These are phyloP conservation scores for Nymphaea thermarum DNA, from an alignment of 164 flowering plant species.

Conservation along the genomic window DNA sequence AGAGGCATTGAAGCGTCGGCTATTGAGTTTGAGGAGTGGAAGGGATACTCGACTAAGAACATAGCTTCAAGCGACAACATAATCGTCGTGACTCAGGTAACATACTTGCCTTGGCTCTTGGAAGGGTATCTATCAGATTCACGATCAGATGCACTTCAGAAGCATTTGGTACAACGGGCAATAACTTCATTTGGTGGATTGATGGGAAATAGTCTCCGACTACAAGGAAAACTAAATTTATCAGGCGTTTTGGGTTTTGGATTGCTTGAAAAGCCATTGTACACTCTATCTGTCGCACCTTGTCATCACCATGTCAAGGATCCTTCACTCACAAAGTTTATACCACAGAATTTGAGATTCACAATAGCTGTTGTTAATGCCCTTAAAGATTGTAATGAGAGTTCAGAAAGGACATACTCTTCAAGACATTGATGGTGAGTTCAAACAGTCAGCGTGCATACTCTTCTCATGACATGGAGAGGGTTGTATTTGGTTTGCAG, in stretches of 20 bases:
- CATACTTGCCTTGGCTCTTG: slow-evolving; percentile 45
- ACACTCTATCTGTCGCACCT: slow-evolving; percentile 47
- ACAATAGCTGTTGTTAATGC: slow-evolving; percentile 26
- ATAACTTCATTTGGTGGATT: slow-evolving; percentile 35
- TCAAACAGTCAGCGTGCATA: slow-evolving; percentile 48
- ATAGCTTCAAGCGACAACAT: no score
- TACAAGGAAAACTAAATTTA: slow-evolving; percentile 7
- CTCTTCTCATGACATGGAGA: slow-evolving; percentile 45
- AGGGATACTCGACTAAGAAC: no score
- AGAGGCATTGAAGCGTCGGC: no score
- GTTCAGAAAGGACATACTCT: slow-evolving; percentile 33
- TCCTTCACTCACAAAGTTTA: slow-evolving; percentile 36
- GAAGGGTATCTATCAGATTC: slow-evolving; percentile 72
- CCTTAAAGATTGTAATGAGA: slow-evolving; percentile 24
- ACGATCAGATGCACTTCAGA: slow-evolving; percentile 43
- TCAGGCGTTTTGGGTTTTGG: slow-evolving; percentile 15
- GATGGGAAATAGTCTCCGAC: slow-evolving; percentile 34
- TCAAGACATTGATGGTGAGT: slow-evolving; percentile 41
- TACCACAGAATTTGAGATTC: slow-evolving; percentile 28
- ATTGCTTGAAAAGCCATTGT: slow-evolving; percentile 37
- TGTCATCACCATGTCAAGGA: slow-evolving; percentile 31
- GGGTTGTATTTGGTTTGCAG: slow-evolving; percentile 54
- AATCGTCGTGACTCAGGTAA: slow-evolving; percentile 23
- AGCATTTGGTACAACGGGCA: slow-evolving; percentile 30
- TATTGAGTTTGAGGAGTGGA: no score